Evolutionary conservation across 1,284 basidiomycete species (phyloP).

Genomic region (Irpex lacteus): DNA sequence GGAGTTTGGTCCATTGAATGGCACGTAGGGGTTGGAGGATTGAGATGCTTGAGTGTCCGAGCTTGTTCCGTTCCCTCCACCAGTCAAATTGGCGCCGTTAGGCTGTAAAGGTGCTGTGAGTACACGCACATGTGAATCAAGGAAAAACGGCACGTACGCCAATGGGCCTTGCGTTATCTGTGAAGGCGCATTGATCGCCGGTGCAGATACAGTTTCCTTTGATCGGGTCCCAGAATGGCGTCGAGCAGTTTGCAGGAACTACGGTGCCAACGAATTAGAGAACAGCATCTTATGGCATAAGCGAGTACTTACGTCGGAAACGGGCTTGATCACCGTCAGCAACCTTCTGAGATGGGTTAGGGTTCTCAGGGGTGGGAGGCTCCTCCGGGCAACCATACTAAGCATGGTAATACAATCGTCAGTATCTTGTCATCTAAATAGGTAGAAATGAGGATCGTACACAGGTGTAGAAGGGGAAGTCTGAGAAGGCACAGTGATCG

Average conservation of each 20-base stretch:
- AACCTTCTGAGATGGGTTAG: slow-evolving; percentile 60
- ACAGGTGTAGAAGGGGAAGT: slow-evolving; percentile 79
- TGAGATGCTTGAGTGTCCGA: slow-evolving; percentile 20
- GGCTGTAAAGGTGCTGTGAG: slow-evolving; percentile 37
- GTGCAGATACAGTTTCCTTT: slow-evolving; percentile 62
- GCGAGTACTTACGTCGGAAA: slow-evolving; percentile 46
- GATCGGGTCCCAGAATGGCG: slow-evolving; percentile 78
- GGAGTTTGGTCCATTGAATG: slow-evolving; percentile 44
- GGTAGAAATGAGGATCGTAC: slow-evolving; percentile 33
- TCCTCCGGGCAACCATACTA: slow-evolving; percentile 73
- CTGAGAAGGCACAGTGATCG: slow-evolving; percentile 59
- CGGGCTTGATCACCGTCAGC: slow-evolving; percentile 43
- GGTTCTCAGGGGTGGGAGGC: slow-evolving; percentile 53
- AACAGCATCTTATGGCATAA: background rate
- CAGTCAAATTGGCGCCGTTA: slow-evolving; percentile 69
- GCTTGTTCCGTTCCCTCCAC: slow-evolving; percentile 40
- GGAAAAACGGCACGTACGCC: slow-evolving; percentile 44
- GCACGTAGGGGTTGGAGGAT: slow-evolving; percentile 37
- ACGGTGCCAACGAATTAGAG: background rate
- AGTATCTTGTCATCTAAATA: too few relatives aligned
- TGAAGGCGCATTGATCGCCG: slow-evolving; percentile 54
- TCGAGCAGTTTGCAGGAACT: slow-evolving; percentile 76
- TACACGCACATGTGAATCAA: background rate
- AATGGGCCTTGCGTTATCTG: slow-evolving; percentile 62
- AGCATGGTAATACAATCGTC: background rate